phyloP scores from a whole-genome alignment of 1,139 yeast genomes.

The Debaryomycetaceae sp. region DNA sequence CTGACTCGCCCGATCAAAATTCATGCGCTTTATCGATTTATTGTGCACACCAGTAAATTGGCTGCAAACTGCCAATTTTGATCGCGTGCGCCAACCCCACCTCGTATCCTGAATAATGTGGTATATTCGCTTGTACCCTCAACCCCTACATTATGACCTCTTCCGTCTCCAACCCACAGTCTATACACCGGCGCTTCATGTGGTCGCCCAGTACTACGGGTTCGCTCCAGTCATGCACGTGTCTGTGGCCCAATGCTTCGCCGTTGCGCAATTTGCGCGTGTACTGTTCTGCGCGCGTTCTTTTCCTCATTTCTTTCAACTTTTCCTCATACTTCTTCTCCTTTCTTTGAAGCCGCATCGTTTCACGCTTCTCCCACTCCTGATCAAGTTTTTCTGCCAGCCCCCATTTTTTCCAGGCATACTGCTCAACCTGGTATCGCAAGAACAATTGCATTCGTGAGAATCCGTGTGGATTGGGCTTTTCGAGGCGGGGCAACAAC shows the following conservation, averaged over 20 bases:
- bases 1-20: too few species aligned
- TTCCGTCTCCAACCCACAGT: conserved; percentile 83
- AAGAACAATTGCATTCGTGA: conserved; percentile 90
- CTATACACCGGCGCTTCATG: conserved; percentile 61
- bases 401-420: conserved; percentile 94
- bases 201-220: conserved; percentile 46
- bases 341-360: conserved; percentile 62
- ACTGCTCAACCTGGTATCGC: conserved; percentile 86
- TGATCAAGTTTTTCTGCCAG: conserved; percentile 80
- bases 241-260: conserved; percentile 46
- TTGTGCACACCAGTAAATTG: too few species aligned
- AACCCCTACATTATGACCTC: conserved; percentile 42
- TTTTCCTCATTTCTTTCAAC: conserved; percentile 80
- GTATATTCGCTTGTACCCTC: background rate
- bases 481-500: conserved; percentile 72
- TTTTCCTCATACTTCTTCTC: conserved; percentile 76
- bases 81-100: too few species aligned
- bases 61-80: too few species aligned
- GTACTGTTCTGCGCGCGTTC: conserved; percentile 88
- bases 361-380: conserved; percentile 89
- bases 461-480: conserved; percentile 93
- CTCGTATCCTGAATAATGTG: too few species aligned
- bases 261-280: conserved; percentile 66
- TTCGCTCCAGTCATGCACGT: conserved; percentile 76
- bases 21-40: too few species aligned